Evolutionary conservation across 2,329 filamentous ascomycete genomes (phyloP), one percentile per base, ranked within the genome.

Genomic region (Onygena corvina): DNA sequence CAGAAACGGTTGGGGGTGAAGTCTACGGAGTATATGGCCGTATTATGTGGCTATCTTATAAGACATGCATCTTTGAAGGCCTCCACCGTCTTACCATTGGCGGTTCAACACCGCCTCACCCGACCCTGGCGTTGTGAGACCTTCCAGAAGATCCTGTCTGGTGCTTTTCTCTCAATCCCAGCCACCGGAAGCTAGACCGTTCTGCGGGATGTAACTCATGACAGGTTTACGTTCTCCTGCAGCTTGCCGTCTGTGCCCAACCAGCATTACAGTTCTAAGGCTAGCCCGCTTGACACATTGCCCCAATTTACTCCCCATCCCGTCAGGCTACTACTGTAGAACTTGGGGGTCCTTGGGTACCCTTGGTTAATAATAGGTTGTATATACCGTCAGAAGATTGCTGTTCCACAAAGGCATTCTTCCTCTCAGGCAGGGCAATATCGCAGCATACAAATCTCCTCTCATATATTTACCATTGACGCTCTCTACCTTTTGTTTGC

Each of bases 341-440:
- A 60, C 58, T 54, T 42, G 56, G 35, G n/a, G 55, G 58, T 62
- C 50, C 58, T 60, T 14, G 56, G 48, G 49, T 30, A 55, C 52
- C 48, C 53, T 52, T 53, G 56, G 52, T 53, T 51, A 54, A 51
- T 60, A 54, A 63, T 64, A 62, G 60, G 60, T 52, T 54, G 50
- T 52, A 50, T 53, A 50, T 57, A 50, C 57, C 57, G 56, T 53
- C 55, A 54, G 59, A 36, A 58, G 52, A 56, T 57, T 52, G 52
- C 53, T 52, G 64, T 64, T 61, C 53, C 60, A 65, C 64, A 56
- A 56, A 50, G 50, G 35, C 52, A 58, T 52, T 55, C 50, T 53
- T 54, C 56, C 56, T n/a, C n/a, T 56, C 54, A 52, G 56, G 48
- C 56, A 56, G 54, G 50, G 52, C 44, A 54, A 44, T 49, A 49